Percentiles rank a stretch among this genome's conserved stretches.
Conservation (phyloP, 768 basidiomycete genomes). For the Fomitopsis serialis region DNA sequence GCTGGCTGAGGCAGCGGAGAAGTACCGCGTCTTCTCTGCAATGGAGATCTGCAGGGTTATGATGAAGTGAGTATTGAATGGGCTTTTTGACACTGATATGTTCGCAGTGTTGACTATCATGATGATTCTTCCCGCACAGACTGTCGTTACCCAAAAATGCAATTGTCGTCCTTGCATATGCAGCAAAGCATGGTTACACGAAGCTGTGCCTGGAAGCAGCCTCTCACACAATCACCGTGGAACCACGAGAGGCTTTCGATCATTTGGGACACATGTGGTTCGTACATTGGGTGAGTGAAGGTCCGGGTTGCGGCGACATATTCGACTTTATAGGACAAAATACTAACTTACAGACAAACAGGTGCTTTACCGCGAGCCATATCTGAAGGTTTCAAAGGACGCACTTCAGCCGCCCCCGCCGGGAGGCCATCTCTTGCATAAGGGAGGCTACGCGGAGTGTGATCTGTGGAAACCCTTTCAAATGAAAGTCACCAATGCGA, state of each 20-base stretch:
- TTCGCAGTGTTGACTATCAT: too few species aligned
- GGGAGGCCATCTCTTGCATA: not conserved
- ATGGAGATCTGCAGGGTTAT: not conserved
- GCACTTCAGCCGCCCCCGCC: not conserved
- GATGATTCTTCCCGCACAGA: not conserved
- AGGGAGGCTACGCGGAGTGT: not conserved
- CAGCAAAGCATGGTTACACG: not conserved
- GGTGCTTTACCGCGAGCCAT: not conserved
- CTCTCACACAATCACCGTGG: not conserved
- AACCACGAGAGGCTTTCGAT: not conserved
- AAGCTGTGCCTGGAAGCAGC: not conserved
- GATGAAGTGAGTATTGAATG: not conserved
- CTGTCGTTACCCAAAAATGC: not conserved
- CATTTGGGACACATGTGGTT: not conserved
- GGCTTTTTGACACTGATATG: too few species aligned
- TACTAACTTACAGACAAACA: not conserved
- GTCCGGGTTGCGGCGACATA: too few species aligned
- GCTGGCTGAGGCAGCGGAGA: conserved; percentile 1
- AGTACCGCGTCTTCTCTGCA: not conserved
- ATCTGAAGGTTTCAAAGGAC: not conserved
- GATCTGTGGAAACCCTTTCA: not conserved
- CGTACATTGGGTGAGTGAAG: not conserved
- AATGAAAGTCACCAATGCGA: not conserved
- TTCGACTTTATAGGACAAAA: not conserved
- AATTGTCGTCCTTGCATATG: not conserved